These are phyloP conservation scores for Uromyces viciae-fabae DNA, from an alignment of 1,284 basidiomycete species.

Conservation along the genomic window DNA sequence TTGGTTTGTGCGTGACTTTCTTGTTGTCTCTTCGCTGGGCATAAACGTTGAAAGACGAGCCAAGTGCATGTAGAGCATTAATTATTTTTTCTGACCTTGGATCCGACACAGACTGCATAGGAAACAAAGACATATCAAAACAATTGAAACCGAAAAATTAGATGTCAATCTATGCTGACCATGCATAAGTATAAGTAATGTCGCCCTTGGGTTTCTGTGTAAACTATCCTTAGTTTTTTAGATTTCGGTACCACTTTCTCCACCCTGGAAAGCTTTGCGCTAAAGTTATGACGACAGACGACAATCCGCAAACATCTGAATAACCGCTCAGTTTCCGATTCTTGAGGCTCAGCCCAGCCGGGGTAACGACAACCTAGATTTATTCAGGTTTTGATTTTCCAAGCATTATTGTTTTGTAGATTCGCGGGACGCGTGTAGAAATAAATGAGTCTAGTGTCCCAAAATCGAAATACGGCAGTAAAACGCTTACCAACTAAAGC, in stretches of 20 bases:
- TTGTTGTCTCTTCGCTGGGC: conserved; percentile 22
- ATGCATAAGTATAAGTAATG: conserved; percentile 38
- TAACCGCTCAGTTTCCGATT: conserved; percentile 1
- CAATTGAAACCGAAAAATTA: not conserved
- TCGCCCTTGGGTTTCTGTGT: conserved; percentile 39
- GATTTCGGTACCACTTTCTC: conserved; percentile 37
- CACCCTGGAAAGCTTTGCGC: conserved; percentile 18
- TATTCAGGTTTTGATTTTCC: not conserved
- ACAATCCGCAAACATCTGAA: conserved; percentile 26
- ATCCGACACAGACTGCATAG: not conserved
- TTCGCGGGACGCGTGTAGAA: not conserved
- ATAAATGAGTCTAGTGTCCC: no score
- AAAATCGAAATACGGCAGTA: no score
- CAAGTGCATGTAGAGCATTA: conserved; percentile 3
- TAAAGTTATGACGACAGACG: conserved; percentile 28
- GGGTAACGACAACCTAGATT: conserved; percentile 30
- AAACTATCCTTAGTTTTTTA: conserved; percentile 28
- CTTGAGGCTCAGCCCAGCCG: conserved; percentile 10
- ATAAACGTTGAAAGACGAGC: conserved; percentile 13
- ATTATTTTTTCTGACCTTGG: conserved; percentile 16
- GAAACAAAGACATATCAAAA: not conserved
- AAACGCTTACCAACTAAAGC: conserved; percentile 9
- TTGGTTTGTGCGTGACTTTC: conserved; percentile 33
- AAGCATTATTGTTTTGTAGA: not conserved
- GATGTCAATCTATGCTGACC: not conserved